Conservation (phyloP, 768 basidiomycete species). For the Kwoniella dendrophila region DNA sequence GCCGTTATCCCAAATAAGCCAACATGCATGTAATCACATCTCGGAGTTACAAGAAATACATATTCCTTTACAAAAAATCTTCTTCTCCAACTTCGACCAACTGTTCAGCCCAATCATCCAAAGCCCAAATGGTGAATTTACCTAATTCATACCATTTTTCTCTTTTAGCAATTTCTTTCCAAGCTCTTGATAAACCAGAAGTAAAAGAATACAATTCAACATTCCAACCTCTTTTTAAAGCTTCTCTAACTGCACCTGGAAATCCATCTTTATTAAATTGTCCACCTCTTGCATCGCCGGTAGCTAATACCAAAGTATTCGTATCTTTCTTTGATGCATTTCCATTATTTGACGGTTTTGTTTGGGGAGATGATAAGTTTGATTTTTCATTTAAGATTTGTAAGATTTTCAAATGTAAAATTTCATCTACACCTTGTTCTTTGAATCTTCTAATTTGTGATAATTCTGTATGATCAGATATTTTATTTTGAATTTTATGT, state of each 20-base stretch:
- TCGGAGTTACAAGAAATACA: not conserved
- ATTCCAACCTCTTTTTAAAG: slow-evolving; percentile 84
- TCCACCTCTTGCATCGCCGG: slow-evolving; percentile 88
- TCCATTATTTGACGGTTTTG: too few relatives aligned
- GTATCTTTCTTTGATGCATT: slow-evolving; percentile 51
- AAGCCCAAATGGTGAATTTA: slow-evolving; percentile 37
- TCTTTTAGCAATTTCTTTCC: slow-evolving; percentile 43
- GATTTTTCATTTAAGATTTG: slow-evolving; percentile 66
- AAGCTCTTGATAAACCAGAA: slow-evolving; percentile 57
- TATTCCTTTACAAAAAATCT: slow-evolving; percentile 3
- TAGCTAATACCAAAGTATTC: slow-evolving; percentile 74
- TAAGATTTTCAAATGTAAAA: slow-evolving; percentile 87
- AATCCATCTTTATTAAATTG: slow-evolving; percentile 94
- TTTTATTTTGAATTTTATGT: slow-evolving; percentile 21
- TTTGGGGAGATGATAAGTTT: too few relatives aligned
- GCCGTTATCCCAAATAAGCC: too few relatives aligned
- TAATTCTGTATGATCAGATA: slow-evolving; percentile 11
- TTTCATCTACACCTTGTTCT: slow-evolving; percentile 93
- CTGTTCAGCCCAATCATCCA: slow-evolving; percentile 53
- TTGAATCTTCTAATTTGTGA: slow-evolving; percentile 53
- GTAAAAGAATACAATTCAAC: slow-evolving; percentile 96
- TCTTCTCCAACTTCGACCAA: slow-evolving; percentile 41
- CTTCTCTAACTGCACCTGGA: slow-evolving; percentile 79
- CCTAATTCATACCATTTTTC: slow-evolving; percentile 44
- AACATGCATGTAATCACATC: not conserved